Evolutionary conservation across 1,284 basidiomycete genomes (phyloP), one percentile per base, ranked within the genome.

Genomic region (Ustilago lituana): DNA sequence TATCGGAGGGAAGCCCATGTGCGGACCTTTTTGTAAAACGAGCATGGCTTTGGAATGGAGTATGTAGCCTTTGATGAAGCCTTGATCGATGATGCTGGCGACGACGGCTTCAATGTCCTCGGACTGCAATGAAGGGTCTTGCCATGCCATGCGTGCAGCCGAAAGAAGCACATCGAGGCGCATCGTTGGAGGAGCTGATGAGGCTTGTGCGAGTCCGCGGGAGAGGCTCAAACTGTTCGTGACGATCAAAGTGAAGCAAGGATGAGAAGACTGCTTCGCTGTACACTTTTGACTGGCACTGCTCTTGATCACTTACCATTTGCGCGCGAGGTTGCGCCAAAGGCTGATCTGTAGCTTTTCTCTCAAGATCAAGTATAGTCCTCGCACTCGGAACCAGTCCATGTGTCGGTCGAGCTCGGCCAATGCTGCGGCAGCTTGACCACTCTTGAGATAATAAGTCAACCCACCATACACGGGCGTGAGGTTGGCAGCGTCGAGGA

Each of bases 11-110:
- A 83, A 83, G 14, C 83, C 83, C 29, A 74, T 74, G 14, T 68
- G 53, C 19, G 76, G 65, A 2, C 80, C 81, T 19, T 82, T 82
- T 52, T 83, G 82, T 35, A 84, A 49, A 4, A 84, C 83, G 7
- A 84, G 54, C 52, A 82, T 60, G 15, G 69, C 64, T 39, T 81
- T 81, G 24, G 78, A 78, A 46, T 83, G 83, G 15, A 82, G 57
- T 12, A 83, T 82, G 72, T 84, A 84, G 3, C 80, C 83, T 51
- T 84, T 84, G 53, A 84, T 54, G 60, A 82, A 82, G 31, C 83
- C 83, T 73, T 83, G 83, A 41, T 84, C 84, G 55, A 84, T 78
- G 36, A 84, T 59, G 29, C 79, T 81, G 2, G 78, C 79, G 11
- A 79, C 72, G 57, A 84, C 78, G 23, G 79, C 77, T 52, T 84